Base-by-base conservation (phyloP, 352 stramenopile species). In the Pythium rishiriense region DNA sequence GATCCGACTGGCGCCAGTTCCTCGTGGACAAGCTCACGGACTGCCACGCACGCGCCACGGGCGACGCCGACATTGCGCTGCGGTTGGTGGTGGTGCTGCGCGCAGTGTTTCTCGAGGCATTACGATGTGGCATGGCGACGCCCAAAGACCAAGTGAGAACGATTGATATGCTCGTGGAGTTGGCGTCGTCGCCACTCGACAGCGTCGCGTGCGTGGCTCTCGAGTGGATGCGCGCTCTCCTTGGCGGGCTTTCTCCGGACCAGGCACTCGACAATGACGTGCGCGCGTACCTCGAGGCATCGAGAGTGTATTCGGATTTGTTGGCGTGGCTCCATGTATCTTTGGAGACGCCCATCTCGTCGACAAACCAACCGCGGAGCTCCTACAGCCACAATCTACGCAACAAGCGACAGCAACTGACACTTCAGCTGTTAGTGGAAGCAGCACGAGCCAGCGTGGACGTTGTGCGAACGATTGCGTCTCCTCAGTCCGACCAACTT, bases 201-300 rank as follows among this genome's bases (percentile, higher is more conserved):
- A 2, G n/a, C 0, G 9, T 66, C 50, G 57, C 57, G 3, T 66
- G 64, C 31, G 9, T 52, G 12, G 51, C 64, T 1, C 24, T 70
- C 17, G 11, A 64, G 15, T 39, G 14, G 3, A 31, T 70, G 2
- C 25, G 54, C 21, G 4, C 46, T 25, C 22, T 58, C 37, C 2
- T 50, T 3, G 15, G 41, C 17, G 41, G n/a, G n/a, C 1, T 24
- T 26, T 8, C 41, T 3, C 19, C 19, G 41, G 11, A 61, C 1
- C 17, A 22, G 6, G 19, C 1, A 11, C 48, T 71, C 1, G 52
- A 66, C 14, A 19, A 10, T 6, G n/a, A 63, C 43, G 64, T 88
- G 70, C 57, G 81, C 15, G 69, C 66, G 24, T 96, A 96, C 61
- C 62, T 97, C 15, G 58, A 93, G 1, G 58, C 68, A 10, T 94